Conservation (phyloP, 257 asterid species). For the Voacanga thouarsii region DNA sequence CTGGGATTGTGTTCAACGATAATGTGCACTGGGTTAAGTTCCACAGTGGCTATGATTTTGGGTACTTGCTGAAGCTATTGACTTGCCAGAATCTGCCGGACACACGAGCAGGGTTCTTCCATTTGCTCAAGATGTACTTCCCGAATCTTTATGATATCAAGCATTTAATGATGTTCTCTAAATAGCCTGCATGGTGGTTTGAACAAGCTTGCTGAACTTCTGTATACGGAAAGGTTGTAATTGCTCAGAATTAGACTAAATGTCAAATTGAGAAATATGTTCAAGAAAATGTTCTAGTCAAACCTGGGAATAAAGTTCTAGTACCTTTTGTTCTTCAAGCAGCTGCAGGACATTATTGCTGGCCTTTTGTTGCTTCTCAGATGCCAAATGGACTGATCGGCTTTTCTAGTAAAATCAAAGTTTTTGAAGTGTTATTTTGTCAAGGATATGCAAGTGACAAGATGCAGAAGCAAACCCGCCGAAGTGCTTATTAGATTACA, state of each 20-base stretch:
- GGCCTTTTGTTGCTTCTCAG: constrained; percentile 32
- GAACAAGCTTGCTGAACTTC: constrained; percentile 29
- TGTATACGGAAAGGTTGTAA: constrained; percentile 23
- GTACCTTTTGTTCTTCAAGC: constrained; percentile 69
- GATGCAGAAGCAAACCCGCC: background rate
- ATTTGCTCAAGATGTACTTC: constrained; percentile 28
- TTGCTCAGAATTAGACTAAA: background rate
- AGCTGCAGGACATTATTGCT: constrained; percentile 47
- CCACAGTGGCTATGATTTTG: constrained; percentile 35
- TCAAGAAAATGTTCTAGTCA: background rate
- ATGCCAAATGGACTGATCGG: no score
- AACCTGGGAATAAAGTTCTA: no score
- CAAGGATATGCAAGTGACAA: constrained; percentile 68
- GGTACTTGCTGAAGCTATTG: constrained; percentile 33
- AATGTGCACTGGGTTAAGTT: constrained; percentile 32
- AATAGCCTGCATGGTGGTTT: constrained; percentile 37
- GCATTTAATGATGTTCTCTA: constrained; percentile 35
- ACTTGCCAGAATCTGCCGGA: constrained; percentile 34
- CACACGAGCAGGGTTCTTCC: constrained; percentile 27
- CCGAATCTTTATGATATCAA: constrained; percentile 35
- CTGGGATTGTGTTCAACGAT: constrained; percentile 40
- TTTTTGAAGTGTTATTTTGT: constrained; percentile 13
- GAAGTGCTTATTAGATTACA: background rate
- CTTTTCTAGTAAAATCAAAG: no score
- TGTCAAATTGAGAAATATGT: background rate